Evolutionary conservation across 345 rosid species (phyloP), one percentile per base, ranked within the genome.

Genomic region (Lagerstroemia speciosa): DNA sequence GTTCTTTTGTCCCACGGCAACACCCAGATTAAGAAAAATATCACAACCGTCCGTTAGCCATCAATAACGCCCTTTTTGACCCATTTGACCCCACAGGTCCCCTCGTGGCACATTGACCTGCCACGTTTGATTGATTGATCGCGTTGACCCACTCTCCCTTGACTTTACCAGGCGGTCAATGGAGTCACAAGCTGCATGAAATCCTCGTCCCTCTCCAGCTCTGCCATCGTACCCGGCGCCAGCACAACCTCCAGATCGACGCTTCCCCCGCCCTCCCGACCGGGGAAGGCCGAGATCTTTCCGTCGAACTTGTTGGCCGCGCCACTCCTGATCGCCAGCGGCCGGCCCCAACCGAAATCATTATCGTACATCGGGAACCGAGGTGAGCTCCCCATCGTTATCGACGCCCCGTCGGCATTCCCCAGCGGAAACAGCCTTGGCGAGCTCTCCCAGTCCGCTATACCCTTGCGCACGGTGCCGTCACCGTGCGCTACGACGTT

Each of bases 371-470:
- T 94, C 0, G 99, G 99, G 53, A 93, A 93, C 79, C 98, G 82
- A 50, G 98, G 97, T 8, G 98, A 93, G 73, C 98, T 93, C 0
- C 98, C 99, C 93, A 94, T 94, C 22, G 99, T 91, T 41, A 94
- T 89, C 37, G 96, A 91, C 38, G 99, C 99, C 3, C 99, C 99
- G 64, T 94, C 99, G 32, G 76, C 70, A 77, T 94, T 94, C 14
- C 99, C 99, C 3, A 93, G 76, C n/a, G 97, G 98, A n/a, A 93
- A 93, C 68, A 93, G 20, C 82, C 93, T 77, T 66, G 99, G 99
- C 40, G 82, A 72, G 17, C 63, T 83, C 74, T 89, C 99, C 99
- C 99, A 93, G 1, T 69, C 75, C 46, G 80, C 86, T 29, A 89
- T 75, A 4, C 97, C 92, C 14, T 74, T 69, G 45, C 90, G 85